Base-by-base conservation (phyloP, 768 basidiomycete genomes). In the Auriculariales sp. region DNA sequence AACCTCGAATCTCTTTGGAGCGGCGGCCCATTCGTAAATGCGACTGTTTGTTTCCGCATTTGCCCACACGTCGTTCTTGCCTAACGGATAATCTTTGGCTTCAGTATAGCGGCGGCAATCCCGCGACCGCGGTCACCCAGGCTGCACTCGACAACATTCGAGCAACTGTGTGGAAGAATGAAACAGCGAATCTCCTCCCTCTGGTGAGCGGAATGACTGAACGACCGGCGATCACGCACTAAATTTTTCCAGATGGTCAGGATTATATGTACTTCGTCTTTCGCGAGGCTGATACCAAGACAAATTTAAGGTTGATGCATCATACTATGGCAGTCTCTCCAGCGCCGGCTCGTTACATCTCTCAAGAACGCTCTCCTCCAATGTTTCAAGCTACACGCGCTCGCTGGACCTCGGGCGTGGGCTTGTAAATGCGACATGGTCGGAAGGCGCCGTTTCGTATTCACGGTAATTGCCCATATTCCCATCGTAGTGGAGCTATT, bases 1-100 rank as follows among this genome's bases (percentile, higher is more conserved):
- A 86, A 87, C 58, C 79, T 87, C 42, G 83, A 87, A 57, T 78
- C 79, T 12, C 65, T 87, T 7, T 86, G 84, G 83, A 71, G 77
- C 17, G 83, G 83, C 17, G 83, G 83, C 3, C 79, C 39, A 10
- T 44, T 24, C 22, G 27, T 24, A 12, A 19, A 19, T 19, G 39
- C 39, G 22, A 44, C 22, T 44, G 39, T 44, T 6, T 44, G 39
- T 25, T 12, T 19, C 22, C n/a, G n/a, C n/a, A n/a, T n/a, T n/a
- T n/a, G n/a, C n/a, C n/a, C n/a, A 25, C 19, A 9, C 27, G 15
- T 44, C 31, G 29, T 17, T 29, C 14, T 7, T 15, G 30, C 30
- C 28, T 52, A 14, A 12, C 30, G 19, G 30, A 9, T 39, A 32
- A 3, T 11, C n/a, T n/a, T 14, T 17, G 28, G 45, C 46, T 78